Evolutionary conservation across 208 protist genomes (phyloP).

Genomic region (Trypanosoma congolense): DNA sequence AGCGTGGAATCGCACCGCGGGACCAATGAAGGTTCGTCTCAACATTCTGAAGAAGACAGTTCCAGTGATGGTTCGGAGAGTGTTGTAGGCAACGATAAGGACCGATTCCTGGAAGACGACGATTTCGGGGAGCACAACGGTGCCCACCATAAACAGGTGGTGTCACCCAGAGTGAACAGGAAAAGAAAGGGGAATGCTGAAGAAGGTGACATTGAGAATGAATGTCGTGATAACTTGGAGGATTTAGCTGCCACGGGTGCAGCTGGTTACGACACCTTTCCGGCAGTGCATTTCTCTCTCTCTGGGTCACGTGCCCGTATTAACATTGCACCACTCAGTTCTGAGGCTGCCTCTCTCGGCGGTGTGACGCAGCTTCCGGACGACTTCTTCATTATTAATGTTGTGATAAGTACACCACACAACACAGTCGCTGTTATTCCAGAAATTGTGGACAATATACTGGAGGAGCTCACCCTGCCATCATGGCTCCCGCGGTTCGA

Average conservation of each 20-base stretch:
- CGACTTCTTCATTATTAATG: constrained; percentile 73
- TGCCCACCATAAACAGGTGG: no score
- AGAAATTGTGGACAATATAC: constrained; percentile 61
- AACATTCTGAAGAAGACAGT: neutral
- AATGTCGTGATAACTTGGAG: neutral
- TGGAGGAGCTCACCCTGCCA: constrained; percentile 54
- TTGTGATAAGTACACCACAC: constrained; percentile 43
- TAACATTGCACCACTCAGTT: constrained; percentile 45
- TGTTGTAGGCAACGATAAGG: neutral
- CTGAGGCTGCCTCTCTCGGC: constrained; percentile 30
- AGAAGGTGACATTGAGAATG: constrained; percentile 10
- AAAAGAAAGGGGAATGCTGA: constrained; percentile 4
- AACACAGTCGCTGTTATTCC: constrained; percentile 69
- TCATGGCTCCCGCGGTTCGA: constrained; percentile 82
- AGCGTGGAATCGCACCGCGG: neutral
- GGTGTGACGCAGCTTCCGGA: constrained; percentile 33
- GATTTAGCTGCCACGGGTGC: neutral
- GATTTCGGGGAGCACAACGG: no score
- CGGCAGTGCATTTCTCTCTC: constrained; percentile 29
- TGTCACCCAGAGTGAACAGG: no score
- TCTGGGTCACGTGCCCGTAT: constrained; percentile 44
- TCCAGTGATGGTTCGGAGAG: neutral
- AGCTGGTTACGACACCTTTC: constrained; percentile 52
- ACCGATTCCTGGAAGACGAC: neutral
- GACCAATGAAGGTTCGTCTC: neutral